Conservation (phyloP, 1,139 yeast genomes). For the Blastobotrys indianensis region DNA sequence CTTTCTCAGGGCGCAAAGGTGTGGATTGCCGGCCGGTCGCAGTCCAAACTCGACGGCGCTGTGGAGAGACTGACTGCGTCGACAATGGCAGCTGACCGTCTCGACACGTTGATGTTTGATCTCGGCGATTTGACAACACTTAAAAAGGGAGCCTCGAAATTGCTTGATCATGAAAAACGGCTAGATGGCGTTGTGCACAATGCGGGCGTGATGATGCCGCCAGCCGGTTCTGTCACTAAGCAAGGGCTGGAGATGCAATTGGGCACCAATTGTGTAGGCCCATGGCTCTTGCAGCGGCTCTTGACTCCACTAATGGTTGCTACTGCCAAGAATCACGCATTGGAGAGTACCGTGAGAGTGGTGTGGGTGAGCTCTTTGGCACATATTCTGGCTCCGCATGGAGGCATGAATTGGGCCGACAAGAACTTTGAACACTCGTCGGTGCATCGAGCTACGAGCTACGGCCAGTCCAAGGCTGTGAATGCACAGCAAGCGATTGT, state of each 20-base stretch:
- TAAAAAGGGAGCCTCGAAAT: constrained; percentile 38
- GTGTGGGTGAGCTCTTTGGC: constrained; percentile 41
- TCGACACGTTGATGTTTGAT: constrained; percentile 35
- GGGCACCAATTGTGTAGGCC: constrained; percentile 49
- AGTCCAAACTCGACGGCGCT: constrained; percentile 35
- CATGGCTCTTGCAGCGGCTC: constrained; percentile 43
- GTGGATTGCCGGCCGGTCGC: constrained; percentile 39
- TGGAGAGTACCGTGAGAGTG: constrained; percentile 30
- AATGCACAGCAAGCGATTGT: constrained; percentile 40
- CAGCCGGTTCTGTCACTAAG: constrained; percentile 25
- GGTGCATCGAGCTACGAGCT: constrained; percentile 16
- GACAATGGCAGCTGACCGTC: constrained; percentile 36
- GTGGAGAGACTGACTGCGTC: constrained; percentile 29
- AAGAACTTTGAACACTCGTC: constrained; percentile 5
- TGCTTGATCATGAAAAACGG: constrained; percentile 25
- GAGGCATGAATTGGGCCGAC: constrained; percentile 23
- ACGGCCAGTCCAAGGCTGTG: constrained; percentile 48
- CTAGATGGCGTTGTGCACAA: constrained; percentile 33
- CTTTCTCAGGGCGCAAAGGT: constrained; percentile 42
- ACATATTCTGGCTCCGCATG: constrained; percentile 24
- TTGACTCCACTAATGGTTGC: constrained; percentile 41
- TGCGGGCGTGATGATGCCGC: constrained; percentile 46
- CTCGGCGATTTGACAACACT: constrained; percentile 42
- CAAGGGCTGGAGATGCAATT: constrained; percentile 41
- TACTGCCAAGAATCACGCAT: constrained; percentile 27